Evolutionary conservation across 805 yeast species (phyloP).

Genomic region (Debaryomyces prosopidis): DNA sequence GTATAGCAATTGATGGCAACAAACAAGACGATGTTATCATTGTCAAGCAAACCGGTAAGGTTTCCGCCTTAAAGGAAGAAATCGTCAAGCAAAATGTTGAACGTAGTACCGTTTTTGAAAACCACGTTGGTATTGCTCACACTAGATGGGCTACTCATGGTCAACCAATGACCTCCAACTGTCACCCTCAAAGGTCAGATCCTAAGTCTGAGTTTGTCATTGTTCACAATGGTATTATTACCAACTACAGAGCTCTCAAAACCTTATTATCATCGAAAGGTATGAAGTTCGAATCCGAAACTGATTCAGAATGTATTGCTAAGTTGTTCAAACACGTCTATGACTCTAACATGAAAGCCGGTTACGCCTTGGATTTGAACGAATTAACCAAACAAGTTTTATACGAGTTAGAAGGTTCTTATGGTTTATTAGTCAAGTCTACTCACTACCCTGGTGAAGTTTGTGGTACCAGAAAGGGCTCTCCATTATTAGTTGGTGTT

Average conservation of each 20-base stretch:
- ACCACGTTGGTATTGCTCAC: constrained; percentile 96
- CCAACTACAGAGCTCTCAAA: constrained; percentile 90
- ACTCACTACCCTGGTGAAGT: constrained; percentile 93
- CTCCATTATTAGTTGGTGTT: constrained; percentile 96
- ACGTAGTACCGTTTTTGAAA: constrained; percentile 64
- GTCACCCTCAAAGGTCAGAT: constrained; percentile 97
- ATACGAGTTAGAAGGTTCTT: constrained; percentile 94
- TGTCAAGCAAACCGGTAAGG: constrained; percentile 90
- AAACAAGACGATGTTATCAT: constrained; percentile 66
- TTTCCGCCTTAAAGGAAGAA: constrained; percentile 70
- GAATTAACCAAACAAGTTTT: constrained; percentile 91
- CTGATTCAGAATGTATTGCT: constrained; percentile 98
- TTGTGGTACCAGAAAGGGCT: constrained; percentile 96
- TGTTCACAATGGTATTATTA: constrained; percentile 97
- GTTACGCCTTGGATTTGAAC: constrained; percentile 80
- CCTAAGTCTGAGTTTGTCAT: constrained; percentile 78
- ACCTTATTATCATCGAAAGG: constrained; percentile 82
- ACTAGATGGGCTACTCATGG: constrained; percentile 99
- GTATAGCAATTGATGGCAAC: constrained; percentile 93
- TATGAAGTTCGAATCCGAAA: constrained; percentile 80
- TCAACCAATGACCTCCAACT: constrained; percentile 78
- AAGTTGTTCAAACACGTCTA: constrained; percentile 89
- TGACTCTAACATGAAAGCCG: constrained; percentile 71
- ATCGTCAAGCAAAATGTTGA: constrained; percentile 53
- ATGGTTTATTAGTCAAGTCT: constrained; percentile 92